These are phyloP conservation scores for Rhodofomes roseus DNA, from an alignment of 1,284 basidiomycete genomes.

Conservation along the genomic window DNA sequence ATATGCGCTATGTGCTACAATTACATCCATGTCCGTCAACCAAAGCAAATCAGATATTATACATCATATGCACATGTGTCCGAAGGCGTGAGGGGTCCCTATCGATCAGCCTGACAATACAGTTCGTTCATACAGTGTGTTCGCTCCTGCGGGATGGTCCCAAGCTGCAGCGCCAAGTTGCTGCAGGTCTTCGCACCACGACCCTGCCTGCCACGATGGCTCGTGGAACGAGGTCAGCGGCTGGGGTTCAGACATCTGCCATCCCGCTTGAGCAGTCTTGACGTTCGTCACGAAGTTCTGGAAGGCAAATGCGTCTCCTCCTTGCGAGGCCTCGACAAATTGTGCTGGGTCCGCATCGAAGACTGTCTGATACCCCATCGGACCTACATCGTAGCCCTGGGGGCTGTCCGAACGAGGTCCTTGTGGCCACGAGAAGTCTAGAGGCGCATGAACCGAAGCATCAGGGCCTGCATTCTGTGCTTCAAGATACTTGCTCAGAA, in stretches of 20 bases:
- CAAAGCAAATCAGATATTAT: too few species aligned
- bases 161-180: background rate
- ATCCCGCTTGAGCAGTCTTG: background rate
- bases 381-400: background rate
- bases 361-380: background rate
- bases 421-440: background rate
- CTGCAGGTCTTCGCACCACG: background rate
- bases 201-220: background rate
- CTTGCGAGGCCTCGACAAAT: background rate
- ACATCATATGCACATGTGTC: too few species aligned
- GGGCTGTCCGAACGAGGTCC: background rate
- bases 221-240: background rate
- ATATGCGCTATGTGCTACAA: too few species aligned
- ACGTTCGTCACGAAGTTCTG: background rate
- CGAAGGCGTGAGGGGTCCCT: background rate
- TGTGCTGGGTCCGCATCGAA: background rate
- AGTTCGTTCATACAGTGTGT: background rate
- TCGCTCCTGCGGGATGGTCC: background rate
- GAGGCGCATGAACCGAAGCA: background rate
- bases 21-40: too few species aligned
- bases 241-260: background rate
- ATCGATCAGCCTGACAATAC: background rate
- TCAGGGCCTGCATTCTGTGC: background rate
- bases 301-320: background rate
- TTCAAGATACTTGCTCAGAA: conserved; percentile 28